Conservation (phyloP, 495 filamentous ascomycete species). For the Tuber calosporum region DNA sequence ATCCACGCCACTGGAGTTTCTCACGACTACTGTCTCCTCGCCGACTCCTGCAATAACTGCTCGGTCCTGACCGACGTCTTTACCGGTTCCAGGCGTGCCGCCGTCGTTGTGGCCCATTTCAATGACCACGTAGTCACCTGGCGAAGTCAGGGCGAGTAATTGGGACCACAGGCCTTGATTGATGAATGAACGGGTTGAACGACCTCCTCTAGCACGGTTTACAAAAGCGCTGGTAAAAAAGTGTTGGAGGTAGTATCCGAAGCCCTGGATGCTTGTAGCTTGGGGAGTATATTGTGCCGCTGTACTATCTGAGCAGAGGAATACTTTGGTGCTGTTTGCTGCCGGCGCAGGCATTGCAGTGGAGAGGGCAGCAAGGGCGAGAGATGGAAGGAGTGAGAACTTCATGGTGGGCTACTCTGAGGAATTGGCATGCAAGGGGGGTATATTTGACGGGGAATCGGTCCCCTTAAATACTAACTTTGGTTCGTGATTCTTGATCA, state of each 20-base stretch:
- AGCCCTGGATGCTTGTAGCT: constrained; percentile 24
- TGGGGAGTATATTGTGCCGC: constrained; percentile 23
- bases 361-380: constrained; percentile 9
- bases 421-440: background rate
- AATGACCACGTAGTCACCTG: constrained; percentile 32
- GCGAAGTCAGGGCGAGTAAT: constrained; percentile 21
- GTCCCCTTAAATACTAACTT: background rate
- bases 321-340: constrained; percentile 10
- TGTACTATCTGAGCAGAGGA: constrained; percentile 30
- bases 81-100: constrained; percentile 24
- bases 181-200: constrained; percentile 29
- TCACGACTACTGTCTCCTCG: constrained; percentile 23
- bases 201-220: constrained; percentile 25
- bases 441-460: background rate
- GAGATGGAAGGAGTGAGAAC: background rate
- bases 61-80: constrained; percentile 25
- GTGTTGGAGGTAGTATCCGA: constrained; percentile 33
- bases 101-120: constrained; percentile 37
- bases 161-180: constrained; percentile 30
- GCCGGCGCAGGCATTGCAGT: constrained; percentile 11
- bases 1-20: constrained; percentile 12
- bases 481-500: background rate
- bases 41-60: constrained; percentile 23
- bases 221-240: constrained; percentile 19
- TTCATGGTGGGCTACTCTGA: constrained; percentile 3